phyloP scores from a whole-genome alignment of 495 filamentous ascomycete genomes.

The Opeltia flavorubescens region DNA sequence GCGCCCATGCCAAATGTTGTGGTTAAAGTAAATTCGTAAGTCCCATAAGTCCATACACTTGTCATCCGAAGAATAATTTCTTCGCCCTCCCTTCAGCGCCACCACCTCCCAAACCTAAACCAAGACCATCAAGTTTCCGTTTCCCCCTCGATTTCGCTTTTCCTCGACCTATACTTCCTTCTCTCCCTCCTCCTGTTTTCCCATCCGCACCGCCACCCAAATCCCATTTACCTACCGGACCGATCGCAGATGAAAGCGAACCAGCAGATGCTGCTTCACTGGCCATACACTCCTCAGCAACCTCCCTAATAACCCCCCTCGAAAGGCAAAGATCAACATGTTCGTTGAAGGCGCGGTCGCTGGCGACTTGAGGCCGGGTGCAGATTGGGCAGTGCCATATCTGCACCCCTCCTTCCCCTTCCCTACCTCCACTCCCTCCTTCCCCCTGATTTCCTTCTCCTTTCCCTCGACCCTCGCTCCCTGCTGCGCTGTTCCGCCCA shows the following conservation, averaged over 20 bases:
- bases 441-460: conserved; percentile 3
- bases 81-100: conserved; percentile 2
- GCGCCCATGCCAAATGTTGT: too few species aligned
- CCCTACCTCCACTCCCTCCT: too few species aligned
- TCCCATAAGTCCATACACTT: background rate
- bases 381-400: conserved; percentile 86
- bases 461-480: conserved; percentile 12
- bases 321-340: conserved; percentile 94
- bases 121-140: background rate
- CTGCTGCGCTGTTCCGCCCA: too few species aligned
- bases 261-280: conserved; percentile 3
- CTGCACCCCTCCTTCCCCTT: too few species aligned
- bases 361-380: conserved; percentile 50
- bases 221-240: background rate
- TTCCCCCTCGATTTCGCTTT: conserved; percentile 11
- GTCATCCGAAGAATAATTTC: conserved; percentile 27
- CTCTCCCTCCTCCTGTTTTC: background rate
- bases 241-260: background rate
- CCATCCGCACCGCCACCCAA: background rate
- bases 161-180: conserved; percentile 42
- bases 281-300: conserved; percentile 36
- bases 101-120: too few species aligned
- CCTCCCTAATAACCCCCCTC: conserved; percentile 69
- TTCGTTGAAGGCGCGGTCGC: conserved; percentile 73
- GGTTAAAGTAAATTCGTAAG: background rate